Percentiles rank a stretch among this genome's conserved stretches.
These are phyloP conservation scores for Mucor saturninus DNA, from an alignment of 371 early-diverging fungal species.

Conservation along the genomic window DNA sequence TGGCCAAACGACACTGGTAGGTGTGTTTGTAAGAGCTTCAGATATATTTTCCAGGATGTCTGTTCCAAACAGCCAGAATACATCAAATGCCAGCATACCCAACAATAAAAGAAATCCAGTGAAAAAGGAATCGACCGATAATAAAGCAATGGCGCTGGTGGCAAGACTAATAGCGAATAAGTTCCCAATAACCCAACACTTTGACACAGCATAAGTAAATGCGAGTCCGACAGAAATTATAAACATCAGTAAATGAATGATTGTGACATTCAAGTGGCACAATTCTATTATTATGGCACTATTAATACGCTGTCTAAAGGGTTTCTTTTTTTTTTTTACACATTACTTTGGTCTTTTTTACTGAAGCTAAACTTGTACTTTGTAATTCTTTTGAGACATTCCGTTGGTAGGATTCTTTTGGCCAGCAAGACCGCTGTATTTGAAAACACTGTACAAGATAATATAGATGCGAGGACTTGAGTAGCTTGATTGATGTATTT, in stretches of 20 bases:
- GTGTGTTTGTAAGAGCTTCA: constrained; percentile 81
- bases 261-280: constrained; percentile 27
- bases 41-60: constrained; percentile 95
- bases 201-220: constrained; percentile 14
- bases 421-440: constrained; percentile 15
- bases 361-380: constrained; percentile 20
- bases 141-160: constrained; percentile 15
- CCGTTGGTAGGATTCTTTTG: constrained; percentile 8
- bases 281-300: constrained; percentile 17
- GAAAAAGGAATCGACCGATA: constrained; percentile 58
- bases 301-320: background rate
- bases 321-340: background rate
- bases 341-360: constrained; percentile 18
- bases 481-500: constrained; percentile 17
- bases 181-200: constrained; percentile 28
- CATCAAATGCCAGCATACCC: constrained; percentile 91
- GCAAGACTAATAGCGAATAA: constrained; percentile 24
- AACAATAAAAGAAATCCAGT: constrained; percentile 87
- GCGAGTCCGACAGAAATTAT: constrained; percentile 15
- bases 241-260: constrained; percentile 19
- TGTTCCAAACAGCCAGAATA: constrained; percentile 97
- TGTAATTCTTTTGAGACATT: constrained; percentile 3
- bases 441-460: constrained; percentile 23
- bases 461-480: constrained; percentile 3
- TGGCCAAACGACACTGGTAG: constrained; percentile 91